phyloP scores from a whole-genome alignment of 2,329 filamentous ascomycete genomes.

The Capronia epimyces region DNA sequence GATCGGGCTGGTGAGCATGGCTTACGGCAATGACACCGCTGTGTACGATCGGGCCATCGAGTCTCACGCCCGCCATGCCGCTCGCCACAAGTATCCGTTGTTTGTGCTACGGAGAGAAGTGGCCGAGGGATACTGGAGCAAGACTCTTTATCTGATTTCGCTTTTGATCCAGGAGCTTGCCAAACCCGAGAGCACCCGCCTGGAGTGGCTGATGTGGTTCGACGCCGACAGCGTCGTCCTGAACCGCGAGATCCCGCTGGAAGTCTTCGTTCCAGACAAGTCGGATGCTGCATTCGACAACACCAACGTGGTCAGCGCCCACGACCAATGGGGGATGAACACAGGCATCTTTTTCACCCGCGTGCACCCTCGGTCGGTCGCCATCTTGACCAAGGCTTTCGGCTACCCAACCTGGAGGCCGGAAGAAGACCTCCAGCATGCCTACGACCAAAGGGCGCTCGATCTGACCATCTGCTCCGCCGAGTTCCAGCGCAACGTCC shows the following conservation, averaged over 20 bases:
- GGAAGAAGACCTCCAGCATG: neutral
- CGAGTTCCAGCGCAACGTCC: neutral
- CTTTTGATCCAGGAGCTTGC: constrained; percentile 34
- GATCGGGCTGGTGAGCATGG: constrained; percentile 7
- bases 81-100: constrained; percentile 35
- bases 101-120: constrained; percentile 30
- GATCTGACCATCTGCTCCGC: neutral
- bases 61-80: constrained; percentile 34
- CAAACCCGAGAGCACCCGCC: constrained; percentile 31
- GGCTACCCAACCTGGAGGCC: neutral
- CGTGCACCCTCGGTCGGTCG: neutral
- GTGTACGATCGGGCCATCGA: constrained; percentile 35
- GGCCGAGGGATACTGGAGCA: constrained; percentile 10
- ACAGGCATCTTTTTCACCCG: neutral
- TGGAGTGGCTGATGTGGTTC: constrained; percentile 38
- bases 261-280: constrained; percentile 15
- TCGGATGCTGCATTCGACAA: neutral
- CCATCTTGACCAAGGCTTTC: neutral
- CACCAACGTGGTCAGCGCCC: neutral
- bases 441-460: neutral
- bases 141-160: constrained; percentile 27
- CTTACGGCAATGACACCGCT: constrained; percentile 20
- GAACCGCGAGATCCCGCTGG: constrained; percentile 34
- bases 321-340: neutral
- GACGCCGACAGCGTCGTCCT: constrained; percentile 35